A percentile compares a stretch with the other conserved stretches of the same genome.
Evolutionary conservation across 2,329 filamentous ascomycete genomes (phyloP).

Genomic region (Fusarium newnesense): DNA sequence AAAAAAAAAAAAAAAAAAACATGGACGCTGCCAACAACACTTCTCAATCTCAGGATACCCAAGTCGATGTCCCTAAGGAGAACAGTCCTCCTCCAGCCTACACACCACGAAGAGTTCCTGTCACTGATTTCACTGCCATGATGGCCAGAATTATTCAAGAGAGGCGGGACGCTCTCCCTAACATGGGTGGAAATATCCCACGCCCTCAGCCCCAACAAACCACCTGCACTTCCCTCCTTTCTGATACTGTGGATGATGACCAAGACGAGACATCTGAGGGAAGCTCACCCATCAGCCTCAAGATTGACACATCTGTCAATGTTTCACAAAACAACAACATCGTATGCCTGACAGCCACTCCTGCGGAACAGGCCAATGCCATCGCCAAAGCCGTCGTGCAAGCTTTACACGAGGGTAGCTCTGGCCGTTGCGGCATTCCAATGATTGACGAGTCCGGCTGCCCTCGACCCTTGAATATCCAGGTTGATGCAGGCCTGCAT

Average conservation of each 20-base stretch:
- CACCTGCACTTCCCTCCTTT: conserved; percentile 12
- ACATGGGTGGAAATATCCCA: conserved; percentile 3
- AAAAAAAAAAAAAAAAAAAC: neutral
- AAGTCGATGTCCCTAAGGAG: conserved; percentile 34
- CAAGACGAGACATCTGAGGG: conserved; percentile 39
- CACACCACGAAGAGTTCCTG: conserved; percentile 35
- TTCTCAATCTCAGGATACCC: conserved; percentile 24
- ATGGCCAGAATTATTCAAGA: conserved; percentile 30
- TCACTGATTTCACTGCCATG: conserved; percentile 26
- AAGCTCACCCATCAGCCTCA: conserved; percentile 55
- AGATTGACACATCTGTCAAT: conserved; percentile 59
- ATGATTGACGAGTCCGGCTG: conserved; percentile 59
- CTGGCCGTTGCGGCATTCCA: conserved; percentile 53
- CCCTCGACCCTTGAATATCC: conserved; percentile 54
- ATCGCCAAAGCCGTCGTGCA: conserved; percentile 58
- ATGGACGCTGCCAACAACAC: conserved; percentile 34
- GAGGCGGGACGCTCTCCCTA: conserved; percentile 8
- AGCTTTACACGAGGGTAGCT: conserved; percentile 56
- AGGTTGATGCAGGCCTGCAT: conserved; percentile 58
- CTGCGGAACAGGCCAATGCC: conserved; percentile 53
- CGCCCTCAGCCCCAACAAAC: conserved; percentile 12
- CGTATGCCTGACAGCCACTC: conserved; percentile 54
- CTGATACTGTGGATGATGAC: conserved; percentile 16
- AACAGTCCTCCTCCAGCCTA: conserved; percentile 47
- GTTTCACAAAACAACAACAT: conserved; percentile 62